Percentiles rank a stretch among this genome's conserved stretches.
Conservation (phyloP, 2,329 filamentous ascomycete species). For the Akanthomyces lecanii region DNA sequence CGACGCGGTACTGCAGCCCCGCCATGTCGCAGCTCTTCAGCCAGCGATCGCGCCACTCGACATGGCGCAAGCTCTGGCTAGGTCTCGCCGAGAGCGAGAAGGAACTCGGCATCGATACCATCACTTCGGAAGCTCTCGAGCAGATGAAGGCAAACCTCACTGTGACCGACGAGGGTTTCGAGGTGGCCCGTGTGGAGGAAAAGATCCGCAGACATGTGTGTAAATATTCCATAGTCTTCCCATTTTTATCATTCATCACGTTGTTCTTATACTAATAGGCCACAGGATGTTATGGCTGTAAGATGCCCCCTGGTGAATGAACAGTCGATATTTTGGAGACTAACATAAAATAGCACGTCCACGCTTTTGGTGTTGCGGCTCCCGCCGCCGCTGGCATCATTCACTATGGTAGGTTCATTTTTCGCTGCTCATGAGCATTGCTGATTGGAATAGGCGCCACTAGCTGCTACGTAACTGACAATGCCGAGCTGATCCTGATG, state of each 20-base stretch:
- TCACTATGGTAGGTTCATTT: conserved; percentile 62
- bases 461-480: conserved; percentile 63
- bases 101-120: conserved; percentile 69
- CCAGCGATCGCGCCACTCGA: conserved; percentile 67
- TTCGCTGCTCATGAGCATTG: background rate
- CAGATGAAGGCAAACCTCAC: conserved; percentile 70
- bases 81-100: conserved; percentile 77
- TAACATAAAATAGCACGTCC: conserved; percentile 49
- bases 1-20: conserved; percentile 65
- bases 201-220: conserved; percentile 57
- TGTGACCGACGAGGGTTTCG: conserved; percentile 76
- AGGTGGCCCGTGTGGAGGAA: conserved; percentile 71
- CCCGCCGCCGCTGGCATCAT: conserved; percentile 80
- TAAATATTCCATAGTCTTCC: background rate
- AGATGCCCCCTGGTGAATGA: background rate
- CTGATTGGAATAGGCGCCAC: conserved; percentile 26
- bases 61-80: conserved; percentile 83
- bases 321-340: background rate
- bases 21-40: conserved; percentile 81
- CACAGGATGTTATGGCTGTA: background rate
- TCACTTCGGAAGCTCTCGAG: conserved; percentile 69
- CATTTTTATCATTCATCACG: no score
- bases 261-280: no score
- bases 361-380: conserved; percentile 68
- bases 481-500: conserved; percentile 70